Base-by-base conservation (phyloP, 345 rosid genomes). In the Eutrema yunnanense region DNA sequence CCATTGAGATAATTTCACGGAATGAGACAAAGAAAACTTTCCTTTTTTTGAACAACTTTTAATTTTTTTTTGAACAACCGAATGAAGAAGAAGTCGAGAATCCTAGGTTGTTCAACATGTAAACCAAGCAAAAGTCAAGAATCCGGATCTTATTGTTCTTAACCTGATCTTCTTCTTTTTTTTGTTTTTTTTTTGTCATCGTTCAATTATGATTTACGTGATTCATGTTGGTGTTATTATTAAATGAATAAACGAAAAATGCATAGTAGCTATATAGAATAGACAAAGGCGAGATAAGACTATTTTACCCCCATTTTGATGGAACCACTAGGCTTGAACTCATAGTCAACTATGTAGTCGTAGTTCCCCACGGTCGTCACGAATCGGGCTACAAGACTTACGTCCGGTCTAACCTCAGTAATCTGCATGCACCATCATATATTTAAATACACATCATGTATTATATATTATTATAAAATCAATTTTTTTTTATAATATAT, bases 261-360 rank as follows among this genome's bases (percentile, higher is more conserved):
- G 33, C 6, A 30, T 66, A 41, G 10, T 6, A 13, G 48, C 9
- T 37, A 66, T 50, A 27, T 40, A 55, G 2, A 16, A 67, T 8
- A 58, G 0, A 59, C 8, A 59, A 49, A 59, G 10, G 9, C 27
- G 1, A 6, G 12, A 9, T 41, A 29, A 65, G 42, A 29, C 19
- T 29, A 13, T 6, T 30, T 75, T 75, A 84, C 84, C 80, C 77
- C 72, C 55, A 77, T 69, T 56, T 84, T 82, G 77, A 82, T 84
- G 26, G 90, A 86, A 14, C 90, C 87, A 69, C 83, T 84, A 0
- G 84, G 84, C 69, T 79, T 84, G 73, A 84, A 75, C 52, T 84
- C 83, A 69, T 83, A 84, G 29, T 84, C 86, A 63, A 81, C 65
- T 5, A 84, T 69, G 29, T 84, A 80, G 61, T 81, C 87, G 36